A percentile compares a stretch with the other conserved stretches of the same genome.
phyloP scores from a whole-genome alignment of 345 rosid species.

The Bretschneidera sinensis region DNA sequence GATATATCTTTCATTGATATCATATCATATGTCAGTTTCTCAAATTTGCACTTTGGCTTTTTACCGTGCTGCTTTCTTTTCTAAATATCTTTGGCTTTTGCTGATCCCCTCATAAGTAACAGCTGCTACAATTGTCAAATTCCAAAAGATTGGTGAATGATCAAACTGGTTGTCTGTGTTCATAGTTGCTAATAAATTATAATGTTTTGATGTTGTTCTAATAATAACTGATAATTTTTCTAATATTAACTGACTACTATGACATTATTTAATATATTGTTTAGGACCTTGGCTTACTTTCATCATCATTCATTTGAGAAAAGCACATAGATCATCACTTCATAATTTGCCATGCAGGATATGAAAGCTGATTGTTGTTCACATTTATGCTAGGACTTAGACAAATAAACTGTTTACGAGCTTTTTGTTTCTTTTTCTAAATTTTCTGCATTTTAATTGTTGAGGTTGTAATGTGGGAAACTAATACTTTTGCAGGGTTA shows the following conservation, averaged over 20 bases:
- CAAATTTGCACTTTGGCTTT: neutral
- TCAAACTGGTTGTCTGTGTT: too few relatives aligned
- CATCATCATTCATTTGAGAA: neutral
- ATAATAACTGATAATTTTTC: too few relatives aligned
- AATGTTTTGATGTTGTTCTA: too few relatives aligned
- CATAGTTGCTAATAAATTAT: too few relatives aligned
- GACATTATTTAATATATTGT: too few relatives aligned
- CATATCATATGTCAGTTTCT: neutral
- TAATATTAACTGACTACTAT: too few relatives aligned
- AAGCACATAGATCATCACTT: neutral
- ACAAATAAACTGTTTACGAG: neutral
- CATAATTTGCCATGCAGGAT: neutral
- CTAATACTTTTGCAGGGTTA: conserved; percentile 66
- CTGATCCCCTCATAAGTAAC: neutral
- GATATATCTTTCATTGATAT: too few relatives aligned
- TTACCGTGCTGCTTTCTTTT: neutral
- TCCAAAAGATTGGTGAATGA: too few relatives aligned
- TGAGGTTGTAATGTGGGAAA: conserved; percentile 17
- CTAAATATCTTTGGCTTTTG: conserved; percentile 1
- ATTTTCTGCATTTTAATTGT: neutral
- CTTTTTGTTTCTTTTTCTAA: neutral
- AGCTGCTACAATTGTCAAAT: neutral
- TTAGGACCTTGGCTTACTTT: too few relatives aligned
- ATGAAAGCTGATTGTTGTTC: neutral
- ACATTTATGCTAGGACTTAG: neutral